Conservation (phyloP, 768 basidiomycete genomes). For the Suillus discolor region DNA sequence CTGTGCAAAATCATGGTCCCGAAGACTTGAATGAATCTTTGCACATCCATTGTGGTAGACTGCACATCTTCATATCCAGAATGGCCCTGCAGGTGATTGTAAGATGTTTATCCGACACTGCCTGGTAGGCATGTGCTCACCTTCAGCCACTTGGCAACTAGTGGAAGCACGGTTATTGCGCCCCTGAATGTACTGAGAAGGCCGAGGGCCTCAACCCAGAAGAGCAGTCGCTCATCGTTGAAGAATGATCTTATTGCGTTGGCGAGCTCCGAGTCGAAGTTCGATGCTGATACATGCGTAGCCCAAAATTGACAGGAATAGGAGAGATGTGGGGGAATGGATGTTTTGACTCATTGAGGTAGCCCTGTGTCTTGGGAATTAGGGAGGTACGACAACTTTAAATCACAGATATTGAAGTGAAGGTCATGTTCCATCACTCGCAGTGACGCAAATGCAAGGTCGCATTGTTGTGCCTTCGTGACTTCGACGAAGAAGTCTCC, state of each 20-base stretch:
- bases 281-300: not conserved
- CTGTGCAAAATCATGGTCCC: not conserved
- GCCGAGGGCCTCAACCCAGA: not conserved
- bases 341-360: not conserved
- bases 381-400: slow-evolving; percentile 30
- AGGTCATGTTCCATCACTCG: slow-evolving; percentile 30
- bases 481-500: slow-evolving; percentile 17
- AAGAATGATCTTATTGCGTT: not conserved
- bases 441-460: slow-evolving; percentile 4
- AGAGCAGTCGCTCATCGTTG: not conserved
- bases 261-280: not conserved
- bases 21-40: not conserved
- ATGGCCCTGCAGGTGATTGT: not conserved
- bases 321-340: not conserved
- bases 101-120: not conserved
- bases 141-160: not conserved
- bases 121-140: not conserved
- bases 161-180: not conserved
- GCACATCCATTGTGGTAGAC: not conserved
- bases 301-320: not conserved
- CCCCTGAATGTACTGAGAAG: not conserved
- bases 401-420: slow-evolving; percentile 38
- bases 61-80: not conserved
- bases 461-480: not conserved
- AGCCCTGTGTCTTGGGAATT: slow-evolving; percentile 20